Base-by-base conservation (phyloP, 2,329 filamentous ascomycete species). In the Clarireedia monteithiana region DNA sequence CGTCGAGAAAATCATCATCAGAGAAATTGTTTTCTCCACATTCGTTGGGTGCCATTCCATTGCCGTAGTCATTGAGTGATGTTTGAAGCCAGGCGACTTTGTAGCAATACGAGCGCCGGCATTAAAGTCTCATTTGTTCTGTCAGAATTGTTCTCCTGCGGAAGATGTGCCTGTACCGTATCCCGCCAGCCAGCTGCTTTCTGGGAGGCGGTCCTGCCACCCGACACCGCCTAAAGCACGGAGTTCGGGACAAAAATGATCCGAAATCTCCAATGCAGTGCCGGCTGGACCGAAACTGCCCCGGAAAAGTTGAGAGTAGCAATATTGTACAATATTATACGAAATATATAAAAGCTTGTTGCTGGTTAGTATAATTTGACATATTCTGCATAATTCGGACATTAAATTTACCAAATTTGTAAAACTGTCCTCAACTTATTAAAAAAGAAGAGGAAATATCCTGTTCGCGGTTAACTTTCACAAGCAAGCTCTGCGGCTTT, bases 1-100 rank as follows among this genome's bases (percentile, higher is more conserved):
- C 75, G 67, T 86, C 82, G 62, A 87, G 75, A 58, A 77, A 82
- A 66, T 84, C 83, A 67, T 86, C 83, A 66, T 85, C 83, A 58
- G 77, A 81, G 66, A 83, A 85, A 59, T 81, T 78, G 71, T 84
- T 81, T 72, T 78, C 77, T 50, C 66, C 68, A 53, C 68, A 65
- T 48, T 60, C 59, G 58, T 59, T 50, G 39, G 68, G 70, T 55
- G 68, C 67, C 70, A 73, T 73, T 63, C 67, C 64, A 57, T 70
- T 17, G 27, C 51, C 24, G 50, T 72, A 70, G 48, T 62, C 65
- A 67, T 67, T 58, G 59, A 60, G 50, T 3, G 3, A 40, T 26
- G 12, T 7, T 27, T 9, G 42, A 38, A 24, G 26, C 46, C n/a
- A 53, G 48, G 38, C 20, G n/a, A 53, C 20, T n/a, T 30, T n/a